A percentile compares a stretch with the other conserved stretches of the same genome.
Evolutionary conservation across 495 filamentous ascomycete species (phyloP).

Genomic region (Tuber microsphaerosporum): DNA sequence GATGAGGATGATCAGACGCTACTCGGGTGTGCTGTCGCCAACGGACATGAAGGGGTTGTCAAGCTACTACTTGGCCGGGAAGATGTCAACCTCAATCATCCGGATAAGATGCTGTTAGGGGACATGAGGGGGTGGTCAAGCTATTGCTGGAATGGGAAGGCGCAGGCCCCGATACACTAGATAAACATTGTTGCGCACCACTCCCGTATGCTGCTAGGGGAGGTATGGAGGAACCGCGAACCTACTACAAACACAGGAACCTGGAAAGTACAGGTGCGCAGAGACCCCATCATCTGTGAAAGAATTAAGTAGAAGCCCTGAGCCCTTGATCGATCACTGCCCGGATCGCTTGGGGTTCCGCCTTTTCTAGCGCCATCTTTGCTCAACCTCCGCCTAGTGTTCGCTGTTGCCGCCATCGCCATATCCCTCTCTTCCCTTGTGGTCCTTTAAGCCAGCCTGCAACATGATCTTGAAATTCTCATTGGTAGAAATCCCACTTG

Average conservation of each 20-base stretch:
- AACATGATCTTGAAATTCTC: background rate
- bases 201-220: no score
- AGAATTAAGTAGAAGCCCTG: background rate
- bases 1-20: background rate
- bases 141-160: background rate
- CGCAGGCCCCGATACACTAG: no score
- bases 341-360: background rate
- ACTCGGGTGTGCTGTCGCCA: background rate
- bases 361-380: background rate
- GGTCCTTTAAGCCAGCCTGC: background rate
- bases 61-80: background rate
- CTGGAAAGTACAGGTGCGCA: no score
- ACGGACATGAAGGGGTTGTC: background rate
- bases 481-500: background rate
- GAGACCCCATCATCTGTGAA: no score
- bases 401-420: background rate
- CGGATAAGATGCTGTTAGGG: background rate
- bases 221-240: no score
- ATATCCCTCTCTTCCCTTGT: background rate
- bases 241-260: no score
- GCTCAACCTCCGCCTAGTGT: no score
- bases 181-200: no score
- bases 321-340: background rate
- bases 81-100: background rate
- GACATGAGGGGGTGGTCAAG: background rate